Evolutionary conservation across 768 basidiomycete genomes (phyloP).

Genomic region (Auricularia auricula-judae): DNA sequence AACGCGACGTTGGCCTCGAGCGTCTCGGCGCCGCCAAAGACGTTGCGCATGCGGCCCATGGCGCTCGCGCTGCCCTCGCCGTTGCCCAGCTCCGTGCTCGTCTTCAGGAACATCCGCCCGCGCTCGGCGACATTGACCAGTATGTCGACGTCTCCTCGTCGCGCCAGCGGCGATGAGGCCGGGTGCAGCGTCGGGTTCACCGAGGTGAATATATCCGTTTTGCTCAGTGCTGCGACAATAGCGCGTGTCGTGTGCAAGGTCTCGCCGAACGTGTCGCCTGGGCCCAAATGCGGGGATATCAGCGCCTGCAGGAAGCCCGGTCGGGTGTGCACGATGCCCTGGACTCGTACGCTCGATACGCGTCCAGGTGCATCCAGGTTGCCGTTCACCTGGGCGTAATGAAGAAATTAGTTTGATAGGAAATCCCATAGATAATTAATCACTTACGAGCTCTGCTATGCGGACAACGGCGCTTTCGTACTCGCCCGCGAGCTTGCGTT

Average conservation of each 20-base stretch:
- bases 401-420: not conserved
- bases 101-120: slow-evolving; percentile 66
- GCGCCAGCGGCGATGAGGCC: slow-evolving; percentile 41
- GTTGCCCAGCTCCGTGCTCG: slow-evolving; percentile 85
- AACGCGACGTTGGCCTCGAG: slow-evolving; percentile 73
- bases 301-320: slow-evolving; percentile 72
- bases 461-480: slow-evolving; percentile 61
- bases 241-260: slow-evolving; percentile 60
- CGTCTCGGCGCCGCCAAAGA: slow-evolving; percentile 85
- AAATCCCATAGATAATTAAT: no score
- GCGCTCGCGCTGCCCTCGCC: slow-evolving; percentile 87
- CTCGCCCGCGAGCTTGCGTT: slow-evolving; percentile 57
- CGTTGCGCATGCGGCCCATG: slow-evolving; percentile 73
- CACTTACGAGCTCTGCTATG: slow-evolving; percentile 51
- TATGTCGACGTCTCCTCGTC: slow-evolving; percentile 60
- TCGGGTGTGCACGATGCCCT: slow-evolving; percentile 66
- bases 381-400: slow-evolving; percentile 40
- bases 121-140: slow-evolving; percentile 67
- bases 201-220: slow-evolving; percentile 65
- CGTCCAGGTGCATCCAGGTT: slow-evolving; percentile 57
- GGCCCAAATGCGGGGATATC: slow-evolving; percentile 52
- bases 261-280: slow-evolving; percentile 38
- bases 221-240: slow-evolving; percentile 52
- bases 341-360: slow-evolving; percentile 69
- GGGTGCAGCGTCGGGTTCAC: slow-evolving; percentile 55